Evolutionary conservation across 176 grass and related monocot genomes (phyloP).

Genomic region (Neostapfia colusana): DNA sequence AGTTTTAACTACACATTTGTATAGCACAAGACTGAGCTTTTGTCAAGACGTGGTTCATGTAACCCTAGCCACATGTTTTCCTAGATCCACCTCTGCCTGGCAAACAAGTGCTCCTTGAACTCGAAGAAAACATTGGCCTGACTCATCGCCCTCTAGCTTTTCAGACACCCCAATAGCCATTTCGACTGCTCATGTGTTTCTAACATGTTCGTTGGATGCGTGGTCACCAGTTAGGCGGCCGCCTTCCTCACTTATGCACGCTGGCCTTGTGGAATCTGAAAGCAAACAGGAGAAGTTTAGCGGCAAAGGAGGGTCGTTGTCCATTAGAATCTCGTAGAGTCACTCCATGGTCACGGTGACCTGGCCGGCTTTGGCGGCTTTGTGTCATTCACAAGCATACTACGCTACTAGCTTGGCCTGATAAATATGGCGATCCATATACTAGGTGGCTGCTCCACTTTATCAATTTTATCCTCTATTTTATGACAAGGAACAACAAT

Average conservation of each 20-base stretch:
- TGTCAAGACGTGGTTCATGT: background rate
- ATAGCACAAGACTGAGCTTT: background rate
- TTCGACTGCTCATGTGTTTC: background rate
- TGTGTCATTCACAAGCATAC: background rate
- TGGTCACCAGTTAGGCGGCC: slow-evolving; percentile 35
- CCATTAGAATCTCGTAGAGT: slow-evolving; percentile 24
- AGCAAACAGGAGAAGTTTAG: slow-evolving; percentile 19
- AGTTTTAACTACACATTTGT: background rate
- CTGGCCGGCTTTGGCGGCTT: background rate
- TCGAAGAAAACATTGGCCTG: background rate
- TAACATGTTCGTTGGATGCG: background rate
- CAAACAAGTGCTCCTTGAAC: background rate
- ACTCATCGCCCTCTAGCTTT: slow-evolving; percentile 15
- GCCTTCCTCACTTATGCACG: slow-evolving; percentile 6
- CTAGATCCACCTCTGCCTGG: background rate
- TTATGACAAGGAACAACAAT: background rate
- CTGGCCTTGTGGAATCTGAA: slow-evolving; percentile 8
- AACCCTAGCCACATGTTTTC: slow-evolving; percentile 25
- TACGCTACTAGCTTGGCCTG: background rate
- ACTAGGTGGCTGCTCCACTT: no score
- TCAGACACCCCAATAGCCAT: slow-evolving; percentile 11
- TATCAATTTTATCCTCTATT: background rate
- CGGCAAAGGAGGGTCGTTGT: slow-evolving; percentile 4
- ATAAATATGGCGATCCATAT: background rate
- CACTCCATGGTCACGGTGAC: background rate